Evolutionary conservation across 768 basidiomycete species (phyloP), one percentile per base, ranked within the genome.

Genomic region (Boletales sp.): DNA sequence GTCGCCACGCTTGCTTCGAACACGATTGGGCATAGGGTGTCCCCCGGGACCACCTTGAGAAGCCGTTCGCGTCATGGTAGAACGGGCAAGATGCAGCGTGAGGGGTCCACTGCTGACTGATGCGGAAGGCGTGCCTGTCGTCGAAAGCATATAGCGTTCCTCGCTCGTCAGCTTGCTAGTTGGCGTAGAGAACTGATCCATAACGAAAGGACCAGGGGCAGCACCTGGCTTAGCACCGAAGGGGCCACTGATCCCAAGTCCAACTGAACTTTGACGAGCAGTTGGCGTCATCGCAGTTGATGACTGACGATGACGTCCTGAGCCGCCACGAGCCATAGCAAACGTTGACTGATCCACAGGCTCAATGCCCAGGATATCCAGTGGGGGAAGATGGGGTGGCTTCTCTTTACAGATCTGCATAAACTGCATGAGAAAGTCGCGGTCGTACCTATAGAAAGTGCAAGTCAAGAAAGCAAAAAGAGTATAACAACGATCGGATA

Each of bases 351-450:
- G 77, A 59, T 85, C 81, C 25, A 78, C 75, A 10, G 90, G 87
- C 62, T 94, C 92, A 46, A 97, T 81, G 48, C 95, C 95, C 60
- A 98, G 86, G 10, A 87, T 86, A 57, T 93, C 92, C 48, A 97
- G 79, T 53, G 91, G 82, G 36, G 93, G 92, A 25, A 97, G 84
- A 48, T 80, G 77, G 47, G 90, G 92, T 4, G 96, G 95, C 70
- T 94, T 94, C 73, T 97, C 95, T 68, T 84, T 90, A 78, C 96
- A 99, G 53, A 95, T 72, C 19, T 73, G 71, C 90, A 96, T 94
- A 74, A 99, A 99, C 66, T 99, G 95, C 51, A 99, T 71, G 21
- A 99, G 79, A 83, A 99, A 99, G 17, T 94, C 92, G 33, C 94
- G 92, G 67, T 97, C 93, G 66, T 99, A 99, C 62, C 95, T 92